Evolutionary conservation across 2,329 filamentous ascomycete genomes (phyloP), one percentile per base, ranked within the genome.

Genomic region (Fusarium begoniae): DNA sequence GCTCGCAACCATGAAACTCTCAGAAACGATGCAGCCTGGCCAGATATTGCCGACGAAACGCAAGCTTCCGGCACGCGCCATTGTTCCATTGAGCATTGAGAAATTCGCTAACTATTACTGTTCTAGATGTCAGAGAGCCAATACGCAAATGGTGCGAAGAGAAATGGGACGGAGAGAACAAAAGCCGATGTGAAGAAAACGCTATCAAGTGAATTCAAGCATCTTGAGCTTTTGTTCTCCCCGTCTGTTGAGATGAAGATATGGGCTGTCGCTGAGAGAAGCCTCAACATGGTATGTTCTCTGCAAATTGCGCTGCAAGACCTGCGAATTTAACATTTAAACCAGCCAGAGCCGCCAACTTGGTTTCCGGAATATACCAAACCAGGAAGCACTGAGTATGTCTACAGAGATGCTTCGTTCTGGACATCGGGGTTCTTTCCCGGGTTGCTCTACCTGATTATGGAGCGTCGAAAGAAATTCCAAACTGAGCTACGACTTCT

Each of bases 231-330:
- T n/a, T 28, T 50, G 4, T 50, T n/a, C 47, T 32, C 47, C 15
- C 20, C 28, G 3, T 32, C 20, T 2, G 14, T 50, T 8, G 47
- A 50, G 20, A 32, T n/a, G 20, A 50, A 50, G 28, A 30, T 50
- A 8, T 50, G 47, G 47, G 47, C 47, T n/a, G 14, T 50, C 3
- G 47, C 47, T 32, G 47, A 50, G 14, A 11, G 32, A 53, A 53
- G 50, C 4, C 50, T 53, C 4, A 53, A 53, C 9, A 37, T 24
- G 32, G 50, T 53, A 53, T 26, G 50, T 20, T 17, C 1, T 2
- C 24, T 15, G 17, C 17, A 38, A 1, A 35, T 15, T 35, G 0
- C 0, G 3, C 6, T 47, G 7, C 0, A 28, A 1, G 13, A 2
- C 18, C 1, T 6, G 5, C 24, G 18, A 47, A 8, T 26, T 14